Evolutionary conservation across 164 flowering plant species (phyloP).

Genomic region (Cinnamomum chago): DNA sequence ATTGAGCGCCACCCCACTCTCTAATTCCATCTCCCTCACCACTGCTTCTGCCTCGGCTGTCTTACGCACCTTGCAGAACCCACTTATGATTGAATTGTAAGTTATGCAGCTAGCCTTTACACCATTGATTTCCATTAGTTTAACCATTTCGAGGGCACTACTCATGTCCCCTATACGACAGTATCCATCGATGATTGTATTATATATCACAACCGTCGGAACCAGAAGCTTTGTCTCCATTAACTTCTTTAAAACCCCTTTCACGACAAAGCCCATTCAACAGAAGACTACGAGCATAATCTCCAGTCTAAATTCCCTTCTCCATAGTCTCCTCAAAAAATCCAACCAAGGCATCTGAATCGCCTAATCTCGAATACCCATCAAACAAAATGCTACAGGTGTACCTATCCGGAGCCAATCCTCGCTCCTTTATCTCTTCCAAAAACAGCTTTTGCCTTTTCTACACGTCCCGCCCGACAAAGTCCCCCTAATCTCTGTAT

Average conservation of each 20-base stretch:
- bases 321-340: slow-evolving; percentile 32
- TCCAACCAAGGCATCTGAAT: slow-evolving; percentile 35
- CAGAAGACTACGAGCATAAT: slow-evolving; percentile 41
- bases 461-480: slow-evolving; percentile 39
- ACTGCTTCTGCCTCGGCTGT: slow-evolving; percentile 54
- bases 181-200: slow-evolving; percentile 58
- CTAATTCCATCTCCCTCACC: slow-evolving; percentile 43
- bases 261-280: slow-evolving; percentile 60
- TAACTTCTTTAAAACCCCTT: slow-evolving; percentile 35
- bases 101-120: slow-evolving; percentile 41
- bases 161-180: slow-evolving; percentile 36
- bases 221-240: slow-evolving; percentile 32
- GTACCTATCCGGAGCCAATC: slow-evolving; percentile 53
- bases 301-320: slow-evolving; percentile 40
- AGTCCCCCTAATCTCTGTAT: slow-evolving; percentile 47
- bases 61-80: slow-evolving; percentile 41
- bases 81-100: slow-evolving; percentile 44
- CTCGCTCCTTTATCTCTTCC: slow-evolving; percentile 46
- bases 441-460: slow-evolving; percentile 36
- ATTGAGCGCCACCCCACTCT: slow-evolving; percentile 41
- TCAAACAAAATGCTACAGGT: slow-evolving; percentile 55
- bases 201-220: slow-evolving; percentile 40
- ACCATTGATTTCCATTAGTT: slow-evolving; percentile 41
- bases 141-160: slow-evolving; percentile 33
- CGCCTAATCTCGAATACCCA: slow-evolving; percentile 33